phyloP scores from a whole-genome alignment of 2,329 filamentous ascomycete genomes.

The Talaromyces sp. region DNA sequence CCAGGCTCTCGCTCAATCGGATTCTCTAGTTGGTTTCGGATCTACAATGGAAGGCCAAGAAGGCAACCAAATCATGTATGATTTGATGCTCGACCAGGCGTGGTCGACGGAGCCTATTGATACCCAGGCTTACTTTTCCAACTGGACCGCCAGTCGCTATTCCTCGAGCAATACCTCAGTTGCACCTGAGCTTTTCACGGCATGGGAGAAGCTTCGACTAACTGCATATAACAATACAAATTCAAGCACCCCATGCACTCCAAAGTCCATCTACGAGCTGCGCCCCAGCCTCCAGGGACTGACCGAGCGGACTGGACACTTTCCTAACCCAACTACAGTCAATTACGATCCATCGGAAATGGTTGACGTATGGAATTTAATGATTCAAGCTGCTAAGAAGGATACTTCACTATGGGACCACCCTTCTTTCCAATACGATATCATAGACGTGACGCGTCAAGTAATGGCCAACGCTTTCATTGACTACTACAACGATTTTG shows the following conservation, averaged over 20 bases:
- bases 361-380: conserved; percentile 33
- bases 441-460: conserved; percentile 46
- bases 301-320: conserved; percentile 32
- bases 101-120: conserved; percentile 43
- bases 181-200: conserved; percentile 31
- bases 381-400: conserved; percentile 30
- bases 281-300: conserved; percentile 38
- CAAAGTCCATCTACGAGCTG: conserved; percentile 44
- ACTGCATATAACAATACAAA: conserved; percentile 48
- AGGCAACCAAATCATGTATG: conserved; percentile 50
- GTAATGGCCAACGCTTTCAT: conserved; percentile 44
- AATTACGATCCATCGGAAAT: conserved; percentile 36
- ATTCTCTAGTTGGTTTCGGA: conserved; percentile 44
- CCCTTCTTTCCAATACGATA: conserved; percentile 41
- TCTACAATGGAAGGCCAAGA: conserved; percentile 47
- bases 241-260: conserved; percentile 31
- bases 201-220: conserved; percentile 43
- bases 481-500: conserved; percentile 31
- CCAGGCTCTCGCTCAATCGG: conserved; percentile 36
- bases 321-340: conserved; percentile 33
- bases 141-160: conserved; percentile 44
- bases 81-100: conserved; percentile 46
- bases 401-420: conserved; percentile 34
- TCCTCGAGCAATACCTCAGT: conserved; percentile 15
- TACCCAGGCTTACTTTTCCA: conserved; percentile 39